phyloP scores from a whole-genome alignment of 1,284 basidiomycete species.

The Fomitopsis palustris region DNA sequence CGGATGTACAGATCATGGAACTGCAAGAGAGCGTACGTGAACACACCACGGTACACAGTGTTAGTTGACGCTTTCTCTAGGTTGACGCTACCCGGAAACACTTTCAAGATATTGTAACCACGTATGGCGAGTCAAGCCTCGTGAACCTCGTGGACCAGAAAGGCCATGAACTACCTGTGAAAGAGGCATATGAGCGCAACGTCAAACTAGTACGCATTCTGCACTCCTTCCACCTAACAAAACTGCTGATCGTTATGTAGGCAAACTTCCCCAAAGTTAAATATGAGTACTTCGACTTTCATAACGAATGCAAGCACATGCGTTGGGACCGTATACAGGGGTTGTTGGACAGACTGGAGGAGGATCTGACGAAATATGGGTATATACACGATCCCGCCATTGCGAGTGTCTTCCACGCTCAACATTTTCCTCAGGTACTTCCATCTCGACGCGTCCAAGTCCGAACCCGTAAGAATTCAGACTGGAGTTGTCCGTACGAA shows the following conservation, averaged over 20 bases:
- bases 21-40: conserved; percentile 71
- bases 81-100: conserved; percentile 72
- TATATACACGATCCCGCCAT: conserved; percentile 31
- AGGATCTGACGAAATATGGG: conserved; percentile 74
- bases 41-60: too few relatives aligned
- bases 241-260: conserved; percentile 31
- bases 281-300: conserved; percentile 98
- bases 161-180: conserved; percentile 92
- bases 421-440: conserved; percentile 58
- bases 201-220: conserved; percentile 51
- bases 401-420: neutral
- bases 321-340: conserved; percentile 91
- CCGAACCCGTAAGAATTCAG: conserved; percentile 54
- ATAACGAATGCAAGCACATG: conserved; percentile 94
- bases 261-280: conserved; percentile 65
- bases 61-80: conserved; percentile 36
- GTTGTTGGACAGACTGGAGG: conserved; percentile 76
- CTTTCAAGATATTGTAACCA: conserved; percentile 68
- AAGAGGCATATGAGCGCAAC: conserved; percentile 90
- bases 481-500: conserved; percentile 76
- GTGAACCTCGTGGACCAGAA: conserved; percentile 96
- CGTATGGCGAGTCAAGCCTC: conserved; percentile 81
- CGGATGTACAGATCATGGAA: conserved; percentile 97
- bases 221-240: conserved; percentile 1
- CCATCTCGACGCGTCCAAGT: conserved; percentile 48